Evolutionary conservation across 2,329 filamentous ascomycete species (phyloP).

Genomic region (Aspergillus eucalypticola): DNA sequence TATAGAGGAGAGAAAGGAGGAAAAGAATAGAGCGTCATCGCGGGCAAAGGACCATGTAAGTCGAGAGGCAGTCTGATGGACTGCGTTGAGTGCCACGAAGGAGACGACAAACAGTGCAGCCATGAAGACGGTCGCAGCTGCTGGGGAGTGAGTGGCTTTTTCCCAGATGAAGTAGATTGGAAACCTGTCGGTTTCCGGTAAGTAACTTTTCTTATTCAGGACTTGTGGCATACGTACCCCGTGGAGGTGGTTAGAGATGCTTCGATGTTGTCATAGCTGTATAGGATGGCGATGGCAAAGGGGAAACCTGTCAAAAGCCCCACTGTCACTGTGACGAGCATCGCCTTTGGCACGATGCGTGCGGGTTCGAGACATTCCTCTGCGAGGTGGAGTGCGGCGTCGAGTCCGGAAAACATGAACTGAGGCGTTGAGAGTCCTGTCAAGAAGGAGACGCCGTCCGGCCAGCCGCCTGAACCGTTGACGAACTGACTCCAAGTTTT

Average conservation of each 20-base stretch:
- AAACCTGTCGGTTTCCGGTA: constrained; percentile 13
- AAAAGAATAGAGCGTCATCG: constrained; percentile 34
- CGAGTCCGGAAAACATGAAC: constrained; percentile 28
- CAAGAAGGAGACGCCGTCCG: constrained; percentile 27
- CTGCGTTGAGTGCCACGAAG: constrained; percentile 24
- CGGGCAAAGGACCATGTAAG: constrained; percentile 38
- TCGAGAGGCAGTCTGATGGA: constrained; percentile 32
- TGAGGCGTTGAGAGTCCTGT: constrained; percentile 27
- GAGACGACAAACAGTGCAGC: constrained; percentile 18
- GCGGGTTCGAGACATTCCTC: constrained; percentile 28
- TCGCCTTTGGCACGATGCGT: constrained; percentile 24
- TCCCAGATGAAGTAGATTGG: constrained; percentile 28
- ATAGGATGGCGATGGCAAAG: constrained; percentile 23
- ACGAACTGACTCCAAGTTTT: constrained; percentile 20
- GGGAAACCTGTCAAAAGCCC: constrained; percentile 27
- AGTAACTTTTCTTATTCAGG: neutral
- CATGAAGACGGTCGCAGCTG: constrained; percentile 25
- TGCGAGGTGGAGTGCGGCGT: constrained; percentile 26
- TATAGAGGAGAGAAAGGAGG: constrained; percentile 16
- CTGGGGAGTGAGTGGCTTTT: constrained; percentile 23
- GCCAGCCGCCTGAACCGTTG: constrained; percentile 27
- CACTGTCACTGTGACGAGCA: constrained; percentile 22
- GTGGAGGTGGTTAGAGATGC: constrained; percentile 18
- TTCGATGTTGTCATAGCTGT: constrained; percentile 19
- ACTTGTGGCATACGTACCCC: constrained; percentile 12